phyloP scores from a whole-genome alignment of 805 yeast genomes.

The Saturnispora quitensis region DNA sequence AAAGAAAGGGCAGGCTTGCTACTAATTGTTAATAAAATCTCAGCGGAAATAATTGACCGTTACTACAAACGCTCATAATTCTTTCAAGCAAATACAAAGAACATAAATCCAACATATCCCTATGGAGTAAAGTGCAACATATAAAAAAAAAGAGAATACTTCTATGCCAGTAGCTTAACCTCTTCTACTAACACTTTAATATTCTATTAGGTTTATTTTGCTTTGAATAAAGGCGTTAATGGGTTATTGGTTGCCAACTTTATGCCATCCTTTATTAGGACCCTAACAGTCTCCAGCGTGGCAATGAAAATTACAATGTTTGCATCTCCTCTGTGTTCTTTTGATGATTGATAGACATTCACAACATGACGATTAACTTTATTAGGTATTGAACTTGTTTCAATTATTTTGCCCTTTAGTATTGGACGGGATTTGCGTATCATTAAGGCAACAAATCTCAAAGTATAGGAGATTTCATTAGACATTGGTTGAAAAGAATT shows the following conservation, averaged over 20 bases:
- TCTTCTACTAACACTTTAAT: too few species aligned
- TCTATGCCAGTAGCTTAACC: background rate
- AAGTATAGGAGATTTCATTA: conserved; percentile 51
- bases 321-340: conserved; percentile 32
- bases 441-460: conserved; percentile 33
- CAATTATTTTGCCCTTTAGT: conserved; percentile 20
- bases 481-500: conserved; percentile 18
- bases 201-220: background rate
- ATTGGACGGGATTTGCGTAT: conserved; percentile 31
- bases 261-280: conserved; percentile 16
- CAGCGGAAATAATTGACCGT: background rate
- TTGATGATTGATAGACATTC: conserved; percentile 32
- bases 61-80: background rate
- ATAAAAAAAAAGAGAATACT: too few species aligned
- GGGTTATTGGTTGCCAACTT: background rate
- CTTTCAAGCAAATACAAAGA: background rate
- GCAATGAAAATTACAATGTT: conserved; percentile 26
- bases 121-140: too few species aligned
- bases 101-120: too few species aligned
- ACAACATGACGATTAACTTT: conserved; percentile 28
- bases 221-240: background rate
- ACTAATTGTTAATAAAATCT: too few species aligned
- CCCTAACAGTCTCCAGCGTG: conserved; percentile 25
- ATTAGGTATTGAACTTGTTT: conserved; percentile 28
- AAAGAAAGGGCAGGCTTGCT: background rate